Conservation (phyloP, 169 alveolate genomes). For the Plasmodium adleri region DNA sequence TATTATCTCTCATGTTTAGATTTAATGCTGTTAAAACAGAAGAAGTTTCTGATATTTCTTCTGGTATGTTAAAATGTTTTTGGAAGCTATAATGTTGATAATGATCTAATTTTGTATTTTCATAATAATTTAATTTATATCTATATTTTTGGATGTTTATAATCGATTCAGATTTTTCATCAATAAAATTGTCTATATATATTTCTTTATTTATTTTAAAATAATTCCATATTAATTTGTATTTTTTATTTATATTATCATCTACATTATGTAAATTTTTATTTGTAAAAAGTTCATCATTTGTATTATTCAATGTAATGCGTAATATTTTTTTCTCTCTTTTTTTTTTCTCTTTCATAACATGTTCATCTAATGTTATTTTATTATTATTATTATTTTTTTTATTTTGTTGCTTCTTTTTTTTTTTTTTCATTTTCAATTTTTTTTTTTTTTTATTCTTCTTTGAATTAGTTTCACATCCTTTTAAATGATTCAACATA, state of each 20-base stretch:
- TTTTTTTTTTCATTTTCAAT: not conserved
- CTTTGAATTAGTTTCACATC: conserved; percentile 5
- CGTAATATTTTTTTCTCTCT: not conserved
- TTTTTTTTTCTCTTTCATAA: not conserved
- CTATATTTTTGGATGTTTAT: conserved; percentile 15
- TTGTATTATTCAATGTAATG: not conserved
- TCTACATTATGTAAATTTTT: not conserved
- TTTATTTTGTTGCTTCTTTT: not conserved
- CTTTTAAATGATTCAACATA: conserved; percentile 3
- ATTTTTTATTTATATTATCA: conserved; percentile 6
- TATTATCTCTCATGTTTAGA: conserved; percentile 6
- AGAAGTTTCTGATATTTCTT: conserved; percentile 28
- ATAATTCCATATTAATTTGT: conserved; percentile 10
- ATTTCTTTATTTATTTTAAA: conserved; percentile 47
- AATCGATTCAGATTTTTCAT: conserved; percentile 24
- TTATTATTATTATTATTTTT: not conserved
- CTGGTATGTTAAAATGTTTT: conserved; percentile 29
- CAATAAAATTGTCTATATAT: conserved; percentile 37
- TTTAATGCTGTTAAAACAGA: conserved; percentile 40
- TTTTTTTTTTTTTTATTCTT: not conserved
- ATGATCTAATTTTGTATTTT: conserved; percentile 27
- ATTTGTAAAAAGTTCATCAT: not conserved
- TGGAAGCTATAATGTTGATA: conserved; percentile 29
- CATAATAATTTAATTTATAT: conserved; percentile 41
- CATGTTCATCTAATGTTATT: not conserved